Evolutionary conservation across 2,329 filamentous ascomycete species (phyloP).

Genomic region (Colletotrichum camelliae): DNA sequence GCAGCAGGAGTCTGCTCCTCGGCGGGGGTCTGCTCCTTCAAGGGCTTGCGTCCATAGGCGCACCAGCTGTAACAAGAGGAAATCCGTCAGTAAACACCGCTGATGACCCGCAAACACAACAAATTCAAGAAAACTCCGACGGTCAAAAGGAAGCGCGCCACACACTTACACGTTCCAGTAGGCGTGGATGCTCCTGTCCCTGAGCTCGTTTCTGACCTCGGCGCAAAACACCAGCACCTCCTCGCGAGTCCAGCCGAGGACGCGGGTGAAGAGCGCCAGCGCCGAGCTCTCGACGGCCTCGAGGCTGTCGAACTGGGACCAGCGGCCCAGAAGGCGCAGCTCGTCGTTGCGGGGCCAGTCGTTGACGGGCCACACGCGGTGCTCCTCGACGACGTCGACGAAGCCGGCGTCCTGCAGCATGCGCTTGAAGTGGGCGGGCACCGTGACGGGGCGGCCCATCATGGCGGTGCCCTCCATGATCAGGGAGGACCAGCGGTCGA

Average conservation of each 20-base stretch:
- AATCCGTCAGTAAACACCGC: not conserved
- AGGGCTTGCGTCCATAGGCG: not conserved
- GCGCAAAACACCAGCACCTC: constrained; percentile 32
- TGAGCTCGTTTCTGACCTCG: constrained; percentile 33
- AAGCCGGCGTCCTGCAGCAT: constrained; percentile 36
- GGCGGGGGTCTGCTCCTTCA: not conserved
- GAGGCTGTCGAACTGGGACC: constrained; percentile 19
- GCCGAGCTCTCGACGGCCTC: constrained; percentile 30
- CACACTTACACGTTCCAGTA: constrained; percentile 27
- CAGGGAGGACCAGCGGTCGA: constrained; percentile 31
- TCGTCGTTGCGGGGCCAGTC: constrained; percentile 37
- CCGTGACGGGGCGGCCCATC: constrained; percentile 32
- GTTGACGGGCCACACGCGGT: constrained; percentile 38
- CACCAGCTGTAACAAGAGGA: fast-evolving
- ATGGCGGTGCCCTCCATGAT: constrained; percentile 34
- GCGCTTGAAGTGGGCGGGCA: constrained; percentile 29
- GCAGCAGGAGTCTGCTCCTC: not conserved
- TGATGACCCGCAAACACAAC: not conserved
- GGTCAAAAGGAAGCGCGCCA: too few relatives aligned
- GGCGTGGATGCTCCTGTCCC: constrained; percentile 30
- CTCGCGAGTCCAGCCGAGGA: constrained; percentile 33
- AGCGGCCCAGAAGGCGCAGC: constrained; percentile 37
- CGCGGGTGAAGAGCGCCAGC: constrained; percentile 36
- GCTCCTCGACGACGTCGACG: constrained; percentile 33
- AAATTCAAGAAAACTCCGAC: not conserved